Base-by-base conservation (phyloP, 2,329 filamentous ascomycete species). In the Trichoderma sp. region DNA sequence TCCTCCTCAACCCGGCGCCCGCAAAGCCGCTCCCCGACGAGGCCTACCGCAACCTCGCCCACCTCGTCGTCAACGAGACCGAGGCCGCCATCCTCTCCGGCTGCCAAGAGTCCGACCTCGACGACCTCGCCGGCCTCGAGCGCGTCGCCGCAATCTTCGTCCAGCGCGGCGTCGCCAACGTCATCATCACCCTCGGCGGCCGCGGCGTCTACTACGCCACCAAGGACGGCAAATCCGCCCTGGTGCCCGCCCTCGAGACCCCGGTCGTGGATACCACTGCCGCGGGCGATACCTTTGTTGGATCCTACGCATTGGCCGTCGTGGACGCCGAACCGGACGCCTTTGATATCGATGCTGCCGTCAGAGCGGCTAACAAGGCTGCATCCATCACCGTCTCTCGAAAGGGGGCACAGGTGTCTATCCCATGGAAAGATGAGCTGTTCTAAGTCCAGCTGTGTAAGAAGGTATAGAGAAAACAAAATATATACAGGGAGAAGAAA, bases 201-300 rank as follows among this genome's bases (percentile, higher is more conserved):
- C 87, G 91, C 69, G 93, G 93, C n/a, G 90, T 90, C 32, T 93
- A 88, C 77, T 92, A 86, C 75, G 81, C 84, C 65, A 86, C 83
- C 22, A 79, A 72, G 52, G 72, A 70, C 3, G 79, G 77, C 27
- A 74, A 73, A 52, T 81, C 81, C 63, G 84, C 81, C 1, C 74
- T 88, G 71, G 78, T 93, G 5, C 77, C 81, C 2, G 92, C 92
- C 0, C 84, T 87, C 70, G 90, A 91, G 78, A 90, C 92, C 4
- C 80, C 78, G 22, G 94, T 98, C 2, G 88, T 97, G 5, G 94
- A 98, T 78, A 98, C 94, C 1, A 98, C 94, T 8, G 94, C 91
- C 2, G 95, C 95, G 5, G 94, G 94, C 0, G 94, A 98, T 78
- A 97, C 94, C 0, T 97, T 97, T 80, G 92, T 96, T 5, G 94